Evolutionary conservation across 306 rosid species (phyloP).

Genomic region (Vigna radiata): DNA sequence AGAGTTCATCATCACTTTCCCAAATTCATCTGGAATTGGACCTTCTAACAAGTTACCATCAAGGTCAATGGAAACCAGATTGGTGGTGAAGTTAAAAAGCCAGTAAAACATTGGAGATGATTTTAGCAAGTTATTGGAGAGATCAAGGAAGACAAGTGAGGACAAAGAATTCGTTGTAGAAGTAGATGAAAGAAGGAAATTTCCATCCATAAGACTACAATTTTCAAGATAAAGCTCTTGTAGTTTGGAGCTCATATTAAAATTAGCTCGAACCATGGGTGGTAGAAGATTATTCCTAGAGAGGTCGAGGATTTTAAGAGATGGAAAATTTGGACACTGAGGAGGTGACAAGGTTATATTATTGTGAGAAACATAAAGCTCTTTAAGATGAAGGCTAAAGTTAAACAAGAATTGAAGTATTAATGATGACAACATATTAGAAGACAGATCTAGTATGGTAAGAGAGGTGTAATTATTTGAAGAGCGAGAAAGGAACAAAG

Average conservation of each 20-base stretch:
- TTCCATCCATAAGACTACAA: neutral
- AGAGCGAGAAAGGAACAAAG: no score
- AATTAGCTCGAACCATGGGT: neutral
- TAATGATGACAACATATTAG: no score
- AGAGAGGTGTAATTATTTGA: no score
- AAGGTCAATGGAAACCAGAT: neutral
- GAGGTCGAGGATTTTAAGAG: neutral
- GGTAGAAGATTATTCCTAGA: neutral
- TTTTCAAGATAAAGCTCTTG: neutral
- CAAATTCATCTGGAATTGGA: neutral
- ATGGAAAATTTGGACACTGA: no score
- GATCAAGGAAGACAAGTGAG: neutral
- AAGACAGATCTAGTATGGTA: no score
- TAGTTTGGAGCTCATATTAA: neutral
- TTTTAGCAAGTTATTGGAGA: neutral
- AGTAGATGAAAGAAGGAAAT: neutral
- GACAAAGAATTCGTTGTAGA: neutral
- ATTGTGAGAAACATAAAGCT: no score
- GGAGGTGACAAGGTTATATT: no score
- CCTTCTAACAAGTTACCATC: neutral
- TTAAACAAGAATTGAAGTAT: no score
- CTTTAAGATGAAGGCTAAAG: no score
- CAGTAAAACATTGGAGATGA: neutral
- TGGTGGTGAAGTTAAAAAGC: slow-evolving; percentile 26
- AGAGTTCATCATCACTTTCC: neutral